Base-by-base conservation (phyloP, 2,329 filamentous ascomycete species). In the Penicillium hordei region DNA sequence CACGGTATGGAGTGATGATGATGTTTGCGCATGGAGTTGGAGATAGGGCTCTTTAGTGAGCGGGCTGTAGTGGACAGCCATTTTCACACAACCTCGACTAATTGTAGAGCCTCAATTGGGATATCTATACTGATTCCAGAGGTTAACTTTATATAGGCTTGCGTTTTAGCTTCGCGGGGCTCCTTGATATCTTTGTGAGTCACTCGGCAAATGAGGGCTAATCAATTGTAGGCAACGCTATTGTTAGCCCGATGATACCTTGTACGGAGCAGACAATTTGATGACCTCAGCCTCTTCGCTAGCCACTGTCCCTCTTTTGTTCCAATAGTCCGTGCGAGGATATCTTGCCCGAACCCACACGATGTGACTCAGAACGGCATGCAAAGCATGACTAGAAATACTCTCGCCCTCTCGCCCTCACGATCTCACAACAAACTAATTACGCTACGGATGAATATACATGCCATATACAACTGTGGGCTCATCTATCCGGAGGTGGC, bases 1-100 rank as follows among this genome's bases (percentile, higher is more conserved):
- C 49, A 5, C 68, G 66, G 23, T 66, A 61, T 31, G 66, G 65
- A 13, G 68, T 70, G 54, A 71, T 60, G 52, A 70, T 69, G 39
- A 70, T 67, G 31, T 68, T 61, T 10, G 60, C 49, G 19, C 59
- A 60, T 15, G 68, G 17, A 71, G 64, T n/a, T 61, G 64, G 17
- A 71, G 60, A 51, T 68, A 69, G 10, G 65, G 65, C 52, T 70
- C 68, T n/a, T 52, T 53, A 3, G 61, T 64, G 39, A 38, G 8
- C 5, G 58, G 48, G 43, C 65, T 62, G 38, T 57, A 57, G 4
- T 57, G 34, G 21, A 68, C 46, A 10, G 48, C 48, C 66, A 70
- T 70, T 39, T 56, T 64, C 34, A 10, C 5, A 31, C 15, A 23
- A 17, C 1, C 1, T 1, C n/a, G 10, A 21, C 10, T 5, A 19